Evolutionary conservation across 2,329 filamentous ascomycete genomes (phyloP).

Genomic region (Pseudogymnoascus sp.): DNA sequence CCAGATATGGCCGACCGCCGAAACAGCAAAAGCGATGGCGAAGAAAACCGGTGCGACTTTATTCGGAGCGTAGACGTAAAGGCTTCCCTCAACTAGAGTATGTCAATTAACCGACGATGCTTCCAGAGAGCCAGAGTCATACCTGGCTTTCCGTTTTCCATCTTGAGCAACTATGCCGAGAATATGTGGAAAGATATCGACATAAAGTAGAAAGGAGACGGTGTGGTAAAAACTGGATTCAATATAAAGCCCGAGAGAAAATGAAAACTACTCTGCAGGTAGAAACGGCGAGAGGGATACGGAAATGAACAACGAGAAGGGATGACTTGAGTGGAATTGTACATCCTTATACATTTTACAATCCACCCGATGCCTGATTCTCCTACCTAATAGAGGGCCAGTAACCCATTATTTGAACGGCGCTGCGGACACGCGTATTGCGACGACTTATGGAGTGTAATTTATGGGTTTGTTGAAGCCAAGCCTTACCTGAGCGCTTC

Average conservation of each 20-base stretch:
- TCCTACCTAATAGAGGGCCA: background rate
- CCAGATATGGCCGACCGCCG: constrained; percentile 39
- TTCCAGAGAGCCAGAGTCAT: background rate
- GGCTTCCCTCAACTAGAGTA: constrained; percentile 19
- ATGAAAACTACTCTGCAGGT: background rate
- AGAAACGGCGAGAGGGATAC: background rate
- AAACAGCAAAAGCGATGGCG: constrained; percentile 36
- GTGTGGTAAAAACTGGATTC: background rate
- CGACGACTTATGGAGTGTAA: background rate
- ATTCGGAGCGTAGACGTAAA: constrained; percentile 41
- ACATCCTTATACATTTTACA: background rate
- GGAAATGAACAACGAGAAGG: background rate
- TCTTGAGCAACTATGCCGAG: background rate
- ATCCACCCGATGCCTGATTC: background rate
- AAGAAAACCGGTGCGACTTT: constrained; percentile 44
- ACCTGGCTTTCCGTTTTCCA: constrained; percentile 9
- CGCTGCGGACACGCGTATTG: constrained; percentile 8
- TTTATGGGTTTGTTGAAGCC: background rate
- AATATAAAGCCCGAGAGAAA: background rate
- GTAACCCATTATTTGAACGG: background rate
- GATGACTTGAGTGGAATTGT: background rate
- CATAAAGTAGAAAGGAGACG: background rate
- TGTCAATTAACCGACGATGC: background rate
- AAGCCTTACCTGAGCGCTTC: background rate
- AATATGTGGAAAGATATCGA: background rate